phyloP scores from a whole-genome alignment of 768 basidiomycete species.

The Phanerochaete carnosa region DNA sequence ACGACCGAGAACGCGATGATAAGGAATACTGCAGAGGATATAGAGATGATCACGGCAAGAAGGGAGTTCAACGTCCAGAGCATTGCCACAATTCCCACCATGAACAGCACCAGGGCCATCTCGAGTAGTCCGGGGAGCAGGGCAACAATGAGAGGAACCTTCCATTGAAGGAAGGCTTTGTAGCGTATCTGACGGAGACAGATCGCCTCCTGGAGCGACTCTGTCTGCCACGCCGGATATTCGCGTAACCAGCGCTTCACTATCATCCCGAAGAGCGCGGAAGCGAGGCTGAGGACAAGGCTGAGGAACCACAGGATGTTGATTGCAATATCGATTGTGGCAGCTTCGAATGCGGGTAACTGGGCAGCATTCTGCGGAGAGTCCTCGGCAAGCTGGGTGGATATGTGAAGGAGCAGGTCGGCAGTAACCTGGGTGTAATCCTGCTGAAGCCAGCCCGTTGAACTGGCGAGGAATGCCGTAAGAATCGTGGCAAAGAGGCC shows the following conservation, averaged over 20 bases:
- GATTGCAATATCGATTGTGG: background rate
- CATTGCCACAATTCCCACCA: background rate
- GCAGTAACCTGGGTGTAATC: conserved; percentile 4
- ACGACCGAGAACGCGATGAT: background rate
- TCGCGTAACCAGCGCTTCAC: conserved; percentile 14
- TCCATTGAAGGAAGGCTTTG: background rate
- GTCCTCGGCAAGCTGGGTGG: background rate
- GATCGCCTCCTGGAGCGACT: background rate
- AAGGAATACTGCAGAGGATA: background rate
- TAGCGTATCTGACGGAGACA: conserved; percentile 7
- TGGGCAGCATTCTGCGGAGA: background rate
- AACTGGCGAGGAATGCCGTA: conserved; percentile 9
- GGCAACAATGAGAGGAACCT: background rate
- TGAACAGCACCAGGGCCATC: background rate
- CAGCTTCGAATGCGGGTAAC: background rate
- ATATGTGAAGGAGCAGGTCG: background rate
- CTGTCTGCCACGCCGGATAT: background rate
- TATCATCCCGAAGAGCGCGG: conserved; percentile 10
- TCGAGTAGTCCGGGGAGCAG: background rate
- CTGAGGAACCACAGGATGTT: conserved; percentile 15
- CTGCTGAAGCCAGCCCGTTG: conserved; percentile 3
- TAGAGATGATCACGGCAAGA: background rate
- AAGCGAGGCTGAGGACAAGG: conserved; percentile 6
- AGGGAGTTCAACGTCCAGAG: background rate
- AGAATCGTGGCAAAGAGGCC: conserved; percentile 10